Evolutionary conservation across 2,329 filamentous ascomycete species (phyloP), one percentile per base, ranked within the genome.

Genomic region (Fusarium veterinarium): DNA sequence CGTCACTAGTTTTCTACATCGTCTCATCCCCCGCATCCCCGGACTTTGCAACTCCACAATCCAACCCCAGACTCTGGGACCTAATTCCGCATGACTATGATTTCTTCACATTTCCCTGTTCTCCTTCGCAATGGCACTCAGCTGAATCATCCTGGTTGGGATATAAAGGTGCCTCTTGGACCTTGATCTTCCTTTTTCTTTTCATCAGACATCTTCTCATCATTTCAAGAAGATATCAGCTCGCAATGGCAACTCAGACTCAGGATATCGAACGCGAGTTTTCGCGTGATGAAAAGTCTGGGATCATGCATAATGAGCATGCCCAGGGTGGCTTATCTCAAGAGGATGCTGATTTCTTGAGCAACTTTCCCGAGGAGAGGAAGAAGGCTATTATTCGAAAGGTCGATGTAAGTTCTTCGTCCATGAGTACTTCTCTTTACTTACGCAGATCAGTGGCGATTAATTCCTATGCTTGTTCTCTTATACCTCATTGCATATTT

Each of bases 201-300:
- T 14, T 5, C 20, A 49, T 28, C 38, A 41, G 25, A 41, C 40
- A 45, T 61, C 35, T 67, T 41, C 20, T 44, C 33, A 59, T 46
- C n/a, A 33, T 42, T 41, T 25, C 6, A 41, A 55, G 55, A 33
- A 49, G 42, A 66, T 45, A 57, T 57, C 42, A 72, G n/a, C n/a
- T 53, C 25, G 23, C 45, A 38, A 72, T 72, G 69, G 35, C 69
- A 30, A 42, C 37, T 30, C 69, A 65, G 23, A 65, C 60, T 33
- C 53, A 33, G 12, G 79, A 80, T 19, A 41, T 80, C 19, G 78
- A 80, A 69, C 70, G 71, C 5, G 61, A 66, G 49, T 55, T 59
- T 31, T 53, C 71, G 14, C 69, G 53, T 8, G 62, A 71, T 12
- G 77, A 79, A 41, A 80, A 80, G 48, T 56, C 69, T 23, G 67